A percentile compares a stretch with the other conserved stretches of the same genome.
These are phyloP conservation scores for Dendryphion nanum DNA, from an alignment of 2,329 filamentous ascomycete genomes.

Conservation along the genomic window DNA sequence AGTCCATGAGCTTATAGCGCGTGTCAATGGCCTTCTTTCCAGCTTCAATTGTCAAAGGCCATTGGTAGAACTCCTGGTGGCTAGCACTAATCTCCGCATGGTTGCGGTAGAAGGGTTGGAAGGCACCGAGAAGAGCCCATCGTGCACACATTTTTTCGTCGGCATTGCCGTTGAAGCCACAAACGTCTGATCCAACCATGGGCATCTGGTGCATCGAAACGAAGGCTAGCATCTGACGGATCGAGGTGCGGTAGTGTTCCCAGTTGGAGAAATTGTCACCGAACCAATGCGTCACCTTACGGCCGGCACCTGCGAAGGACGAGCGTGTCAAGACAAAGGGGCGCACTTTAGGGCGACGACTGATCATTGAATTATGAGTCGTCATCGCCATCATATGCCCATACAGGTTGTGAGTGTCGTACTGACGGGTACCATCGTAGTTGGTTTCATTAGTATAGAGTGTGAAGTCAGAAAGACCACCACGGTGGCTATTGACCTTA, in stretches of 20 bases:
- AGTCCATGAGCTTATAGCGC: conserved; percentile 76
- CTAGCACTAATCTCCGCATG: conserved; percentile 59
- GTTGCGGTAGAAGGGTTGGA: conserved; percentile 74
- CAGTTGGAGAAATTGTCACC: conserved; percentile 53
- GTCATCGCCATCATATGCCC: conserved; percentile 71
- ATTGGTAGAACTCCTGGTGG: conserved; percentile 73
- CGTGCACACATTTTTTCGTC: conserved; percentile 69
- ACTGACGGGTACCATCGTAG: conserved; percentile 64
- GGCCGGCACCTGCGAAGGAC: conserved; percentile 71
- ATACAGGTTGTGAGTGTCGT: conserved; percentile 77
- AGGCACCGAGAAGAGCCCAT: conserved; percentile 73
- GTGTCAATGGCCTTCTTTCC: conserved; percentile 68
- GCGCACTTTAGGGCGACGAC: conserved; percentile 61
- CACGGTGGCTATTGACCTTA: conserved; percentile 61
- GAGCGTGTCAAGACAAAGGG: conserved; percentile 74
- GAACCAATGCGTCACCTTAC: conserved; percentile 60
- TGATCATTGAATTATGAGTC: conserved; percentile 65
- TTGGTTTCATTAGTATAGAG: conserved; percentile 68
- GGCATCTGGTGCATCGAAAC: conserved; percentile 49
- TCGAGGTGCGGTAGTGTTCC: conserved; percentile 45
- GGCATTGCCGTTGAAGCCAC: conserved; percentile 69
- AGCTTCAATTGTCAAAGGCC: conserved; percentile 61
- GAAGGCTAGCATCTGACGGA: conserved; percentile 46
- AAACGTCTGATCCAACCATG: conserved; percentile 63
- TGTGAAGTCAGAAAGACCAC: conserved; percentile 45